phyloP scores from a whole-genome alignment of 2,329 filamentous ascomycete genomes.

The Setomelanomma holmii region DNA sequence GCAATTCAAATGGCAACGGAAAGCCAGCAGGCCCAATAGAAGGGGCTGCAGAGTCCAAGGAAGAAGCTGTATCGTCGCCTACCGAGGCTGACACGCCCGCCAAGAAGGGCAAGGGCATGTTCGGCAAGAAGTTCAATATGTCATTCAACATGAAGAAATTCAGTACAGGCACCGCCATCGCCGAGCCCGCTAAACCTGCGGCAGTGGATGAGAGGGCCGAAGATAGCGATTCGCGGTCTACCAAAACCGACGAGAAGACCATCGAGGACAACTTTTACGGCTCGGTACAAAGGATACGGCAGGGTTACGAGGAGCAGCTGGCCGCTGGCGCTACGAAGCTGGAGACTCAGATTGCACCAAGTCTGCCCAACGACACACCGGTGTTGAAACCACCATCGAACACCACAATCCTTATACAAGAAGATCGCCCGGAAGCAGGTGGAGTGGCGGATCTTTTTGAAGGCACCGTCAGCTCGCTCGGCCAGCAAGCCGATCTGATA shows the following conservation, averaged over 20 bases:
- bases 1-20: conserved; percentile 27
- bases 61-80: conserved; percentile 48
- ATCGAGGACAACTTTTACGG: conserved; percentile 79
- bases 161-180: conserved; percentile 64
- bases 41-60: conserved; percentile 33
- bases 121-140: conserved; percentile 83
- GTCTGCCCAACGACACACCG: conserved; percentile 75
- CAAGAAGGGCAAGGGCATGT: conserved; percentile 68
- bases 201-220: conserved; percentile 76
- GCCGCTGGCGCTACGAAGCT: conserved; percentile 59
- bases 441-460: conserved; percentile 85
- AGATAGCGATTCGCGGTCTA: conserved; percentile 65
- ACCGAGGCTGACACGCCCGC: conserved; percentile 47
- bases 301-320: conserved; percentile 74
- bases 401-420: conserved; percentile 69
- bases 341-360: conserved; percentile 71
- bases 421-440: conserved; percentile 67
- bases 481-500: conserved; percentile 78
- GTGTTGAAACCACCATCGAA: conserved; percentile 74
- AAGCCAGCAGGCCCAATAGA: conserved; percentile 36
- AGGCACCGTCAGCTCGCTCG: conserved; percentile 81
- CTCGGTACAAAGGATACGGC: conserved; percentile 73
- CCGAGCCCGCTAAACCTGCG: conserved; percentile 72
- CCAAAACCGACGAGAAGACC: conserved; percentile 70
- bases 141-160: conserved; percentile 86